Evolutionary conservation across 2,329 filamentous ascomycete species (phyloP).

Genomic region (Nakataea oryzae): DNA sequence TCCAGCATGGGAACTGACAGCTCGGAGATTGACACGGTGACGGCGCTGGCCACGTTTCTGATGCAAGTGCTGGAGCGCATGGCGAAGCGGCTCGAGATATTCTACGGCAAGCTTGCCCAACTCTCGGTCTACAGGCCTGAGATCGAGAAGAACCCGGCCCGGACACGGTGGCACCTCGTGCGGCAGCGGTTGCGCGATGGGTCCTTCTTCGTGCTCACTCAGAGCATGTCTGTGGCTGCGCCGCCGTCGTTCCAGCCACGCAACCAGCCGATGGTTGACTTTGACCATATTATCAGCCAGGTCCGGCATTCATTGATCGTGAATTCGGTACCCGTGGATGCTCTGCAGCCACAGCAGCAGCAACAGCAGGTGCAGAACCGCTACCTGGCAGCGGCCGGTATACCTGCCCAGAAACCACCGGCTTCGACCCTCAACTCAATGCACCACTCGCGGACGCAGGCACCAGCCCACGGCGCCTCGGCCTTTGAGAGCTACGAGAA

Average conservation of each 20-base stretch:
- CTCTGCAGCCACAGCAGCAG: neutral
- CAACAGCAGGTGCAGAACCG: conserved; percentile 8
- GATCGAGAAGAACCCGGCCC: conserved; percentile 40
- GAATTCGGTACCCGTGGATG: conserved; percentile 6
- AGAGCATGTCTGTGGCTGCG: conserved; percentile 17
- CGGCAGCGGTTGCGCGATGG: conserved; percentile 36
- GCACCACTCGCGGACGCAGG: conserved; percentile 4
- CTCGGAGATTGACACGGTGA: conserved; percentile 24
- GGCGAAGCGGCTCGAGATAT: conserved; percentile 37
- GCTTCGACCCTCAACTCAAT: conserved; percentile 9
- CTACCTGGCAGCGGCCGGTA: neutral
- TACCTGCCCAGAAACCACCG: conserved; percentile 6
- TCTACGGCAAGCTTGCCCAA: conserved; percentile 38
- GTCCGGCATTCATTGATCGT: conserved; percentile 23
- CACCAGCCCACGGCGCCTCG: neutral
- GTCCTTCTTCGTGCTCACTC: conserved; percentile 37
- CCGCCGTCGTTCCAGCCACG: conserved; percentile 15
- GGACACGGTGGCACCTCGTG: conserved; percentile 40
- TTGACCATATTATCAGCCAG: conserved; percentile 32
- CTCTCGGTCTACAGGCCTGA: conserved; percentile 39
- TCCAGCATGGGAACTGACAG: conserved; percentile 24
- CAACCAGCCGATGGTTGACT: conserved; percentile 26
- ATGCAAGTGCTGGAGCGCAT: conserved; percentile 42
- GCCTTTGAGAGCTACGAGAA: conserved; percentile 18
- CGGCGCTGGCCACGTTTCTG: conserved; percentile 32